These are phyloP conservation scores for Cutaneotrichosporon sp. DNA, from an alignment of 1,284 basidiomycete genomes.

Conservation along the genomic window DNA sequence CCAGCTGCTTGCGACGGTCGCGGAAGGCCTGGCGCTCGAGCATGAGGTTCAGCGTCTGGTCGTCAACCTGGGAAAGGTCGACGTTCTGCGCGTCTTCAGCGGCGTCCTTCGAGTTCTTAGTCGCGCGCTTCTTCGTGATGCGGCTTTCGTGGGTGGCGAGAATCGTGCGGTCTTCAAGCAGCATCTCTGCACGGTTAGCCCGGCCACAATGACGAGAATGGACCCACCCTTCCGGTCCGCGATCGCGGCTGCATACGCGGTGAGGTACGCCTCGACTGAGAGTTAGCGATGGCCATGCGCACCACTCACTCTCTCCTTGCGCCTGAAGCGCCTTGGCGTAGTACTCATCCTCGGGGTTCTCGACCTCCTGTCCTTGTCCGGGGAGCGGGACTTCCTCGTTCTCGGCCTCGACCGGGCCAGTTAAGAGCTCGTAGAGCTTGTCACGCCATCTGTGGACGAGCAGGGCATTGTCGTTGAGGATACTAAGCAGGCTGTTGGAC, in stretches of 20 bases:
- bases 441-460: constrained; percentile 45
- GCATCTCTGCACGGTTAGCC: constrained; percentile 36
- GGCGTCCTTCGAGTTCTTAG: constrained; percentile 34
- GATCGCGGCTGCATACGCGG: constrained; percentile 46
- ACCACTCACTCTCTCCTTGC: constrained; percentile 45
- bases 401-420: constrained; percentile 39
- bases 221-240: constrained; percentile 46
- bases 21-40: constrained; percentile 41
- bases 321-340: constrained; percentile 48
- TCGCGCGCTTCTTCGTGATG: constrained; percentile 39
- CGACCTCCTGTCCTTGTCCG: constrained; percentile 32
- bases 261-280: constrained; percentile 47
- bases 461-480: constrained; percentile 49
- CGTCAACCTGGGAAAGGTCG: constrained; percentile 29
- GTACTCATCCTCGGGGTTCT: constrained; percentile 47
- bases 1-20: constrained; percentile 34
- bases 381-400: constrained; percentile 21
- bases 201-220: neutral
- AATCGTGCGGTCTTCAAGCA: constrained; percentile 43
- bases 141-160: constrained; percentile 37
- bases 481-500: constrained; percentile 38
- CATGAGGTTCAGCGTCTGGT: constrained; percentile 36
- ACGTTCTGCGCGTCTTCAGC: constrained; percentile 20
- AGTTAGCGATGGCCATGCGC: constrained; percentile 13
- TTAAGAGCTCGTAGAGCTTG: constrained; percentile 41